Evolutionary conservation across 495 filamentous ascomycete species (phyloP).

Genomic region (Neurospora pannonica): DNA sequence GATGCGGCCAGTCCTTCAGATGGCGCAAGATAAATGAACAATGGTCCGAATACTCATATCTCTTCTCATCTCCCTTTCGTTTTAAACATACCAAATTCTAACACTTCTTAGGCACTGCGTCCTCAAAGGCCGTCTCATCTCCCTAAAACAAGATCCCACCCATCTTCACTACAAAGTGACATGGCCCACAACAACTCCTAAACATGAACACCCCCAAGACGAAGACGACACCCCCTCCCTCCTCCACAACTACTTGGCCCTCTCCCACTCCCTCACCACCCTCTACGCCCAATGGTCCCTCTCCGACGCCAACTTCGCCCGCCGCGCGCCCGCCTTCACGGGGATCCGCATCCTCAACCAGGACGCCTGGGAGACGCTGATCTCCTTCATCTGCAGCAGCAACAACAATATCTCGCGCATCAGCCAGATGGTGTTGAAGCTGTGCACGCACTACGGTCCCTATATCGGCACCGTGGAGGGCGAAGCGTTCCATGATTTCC

Average conservation of each 20-base stretch:
- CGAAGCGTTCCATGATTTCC: constrained; percentile 79
- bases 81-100: background rate
- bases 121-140: constrained; percentile 74
- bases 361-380: constrained; percentile 89
- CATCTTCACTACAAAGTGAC: constrained; percentile 75
- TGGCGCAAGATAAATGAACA: constrained; percentile 79
- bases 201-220: constrained; percentile 10
- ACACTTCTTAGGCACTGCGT: constrained; percentile 56
- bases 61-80: background rate
- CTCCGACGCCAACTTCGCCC: constrained; percentile 80
- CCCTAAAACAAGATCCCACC: constrained; percentile 68
- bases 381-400: constrained; percentile 95
- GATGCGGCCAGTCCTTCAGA: constrained; percentile 88
- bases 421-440: constrained; percentile 89
- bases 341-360: constrained; percentile 93
- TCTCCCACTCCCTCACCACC: constrained; percentile 57
- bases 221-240: constrained; percentile 58
- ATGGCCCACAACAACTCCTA: constrained; percentile 33
- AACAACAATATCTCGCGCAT: constrained; percentile 98
- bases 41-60: constrained; percentile 48
- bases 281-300: constrained; percentile 85
- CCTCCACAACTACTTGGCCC: constrained; percentile 72
- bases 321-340: constrained; percentile 75
- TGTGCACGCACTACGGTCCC: constrained; percentile 78
- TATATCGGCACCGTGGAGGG: constrained; percentile 61